Evolutionary conservation across 1,284 basidiomycete genomes (phyloP).

Genomic region (Ustilago xerochloae): DNA sequence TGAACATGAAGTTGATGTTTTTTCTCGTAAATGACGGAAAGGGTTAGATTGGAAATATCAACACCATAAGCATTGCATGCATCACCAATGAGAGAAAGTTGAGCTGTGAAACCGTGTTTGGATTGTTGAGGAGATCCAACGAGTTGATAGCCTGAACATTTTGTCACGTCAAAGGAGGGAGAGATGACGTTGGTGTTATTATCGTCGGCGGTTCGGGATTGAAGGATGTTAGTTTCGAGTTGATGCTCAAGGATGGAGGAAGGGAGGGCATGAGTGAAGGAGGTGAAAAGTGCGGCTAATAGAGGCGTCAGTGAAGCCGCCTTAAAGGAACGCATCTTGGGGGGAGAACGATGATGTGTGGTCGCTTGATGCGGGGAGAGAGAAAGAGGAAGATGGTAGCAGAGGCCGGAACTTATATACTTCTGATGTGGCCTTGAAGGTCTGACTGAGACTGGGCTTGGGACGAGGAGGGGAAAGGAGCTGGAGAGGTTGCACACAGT

Average conservation of each 20-base stretch:
- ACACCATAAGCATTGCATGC: conserved; percentile 79
- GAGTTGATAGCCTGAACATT: conserved; percentile 50
- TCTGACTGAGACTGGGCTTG: no score
- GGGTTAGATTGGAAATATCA: conserved; percentile 75
- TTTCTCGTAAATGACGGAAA: conserved; percentile 76
- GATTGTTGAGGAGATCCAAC: conserved; percentile 29
- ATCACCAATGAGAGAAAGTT: conserved; percentile 73
- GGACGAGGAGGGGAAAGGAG: no score
- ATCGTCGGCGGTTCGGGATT: conserved; percentile 14
- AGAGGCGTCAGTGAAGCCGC: conserved; percentile 36
- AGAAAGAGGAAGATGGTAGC: neutral
- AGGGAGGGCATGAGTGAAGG: conserved; percentile 18
- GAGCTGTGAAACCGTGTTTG: conserved; percentile 73
- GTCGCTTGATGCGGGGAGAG: neutral
- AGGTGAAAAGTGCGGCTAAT: conserved; percentile 22
- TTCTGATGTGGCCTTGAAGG: no score
- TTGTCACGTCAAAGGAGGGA: conserved; percentile 38
- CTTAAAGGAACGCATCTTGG: conserved; percentile 32
- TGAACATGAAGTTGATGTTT: conserved; percentile 75
- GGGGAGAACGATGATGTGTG: neutral
- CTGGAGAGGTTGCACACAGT: no score
- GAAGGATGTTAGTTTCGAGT: conserved; percentile 27
- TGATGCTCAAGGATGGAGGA: conserved; percentile 22
- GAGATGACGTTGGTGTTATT: conserved; percentile 1
- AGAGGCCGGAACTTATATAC: no score